Evolutionary conservation across 331 rosid species (phyloP), one percentile per base, ranked within the genome.

Genomic region (Spiraea crenata): DNA sequence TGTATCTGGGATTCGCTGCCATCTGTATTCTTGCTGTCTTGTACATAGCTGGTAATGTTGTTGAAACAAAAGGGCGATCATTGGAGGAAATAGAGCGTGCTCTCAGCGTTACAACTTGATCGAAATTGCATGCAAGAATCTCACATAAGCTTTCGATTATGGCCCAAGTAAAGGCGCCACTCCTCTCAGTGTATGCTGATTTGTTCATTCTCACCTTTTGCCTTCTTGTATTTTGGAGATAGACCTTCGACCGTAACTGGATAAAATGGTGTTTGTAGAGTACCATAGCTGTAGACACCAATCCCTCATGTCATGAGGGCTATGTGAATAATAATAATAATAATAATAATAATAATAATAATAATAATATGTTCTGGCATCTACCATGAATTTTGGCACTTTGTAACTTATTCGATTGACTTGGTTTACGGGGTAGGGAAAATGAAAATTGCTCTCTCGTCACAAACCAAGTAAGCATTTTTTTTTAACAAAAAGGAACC

Each of bases 11-110:
- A 39, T 93, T 93, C 62, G 48, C 96, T 3, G 76, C 74, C 35
- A 84, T 91, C 61, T 93, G 99, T 71, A 66, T 82, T 80, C 96
- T 93, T 35, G 99, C 97, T 35, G 95, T 93, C 77, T 9, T 91
- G 81, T 93, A 93, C 89, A 79, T 89, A 80, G 77, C 96, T 4
- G 79, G 90, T 67, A 93, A 91, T 14, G 92, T 93, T 1, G 97
- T 93, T 56, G 99, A 93, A 85, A 93, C 99, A 0, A 93, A 93
- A 83, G 99, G 99, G 17, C 84, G 97, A 47, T 93, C 99, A 0
- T 70, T 93, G 86, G 99, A 93, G 81, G 99, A 91, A 79, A 93
- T 93, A 49, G 99, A 93, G 75, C 87, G 84, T 2, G 97, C 89
- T 31, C 91, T 93, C 8, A 89, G 80, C 57, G 47, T 93, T 38